A percentile compares a stretch with the other conserved stretches of the same genome.
These are phyloP conservation scores for Rhododendron ovatum DNA, from an alignment of 148 eudicot species.

Conservation along the genomic window DNA sequence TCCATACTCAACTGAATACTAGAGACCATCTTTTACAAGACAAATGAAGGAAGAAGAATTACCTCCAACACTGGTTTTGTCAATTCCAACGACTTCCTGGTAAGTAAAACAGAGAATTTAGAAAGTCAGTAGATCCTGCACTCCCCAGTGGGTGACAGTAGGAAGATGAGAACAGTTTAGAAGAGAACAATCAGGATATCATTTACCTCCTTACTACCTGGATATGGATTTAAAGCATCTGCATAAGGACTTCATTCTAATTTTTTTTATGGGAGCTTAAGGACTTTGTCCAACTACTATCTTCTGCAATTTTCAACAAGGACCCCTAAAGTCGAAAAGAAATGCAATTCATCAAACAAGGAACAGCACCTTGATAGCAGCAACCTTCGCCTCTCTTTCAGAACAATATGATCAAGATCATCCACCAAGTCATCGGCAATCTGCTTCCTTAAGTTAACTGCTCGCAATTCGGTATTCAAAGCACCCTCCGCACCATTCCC, in stretches of 20 bases:
- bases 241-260: not conserved
- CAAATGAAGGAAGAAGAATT: not conserved
- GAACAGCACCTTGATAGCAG: conserved; percentile 55
- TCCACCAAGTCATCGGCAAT: conserved; percentile 33
- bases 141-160: not conserved
- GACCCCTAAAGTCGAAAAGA: not conserved
- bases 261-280: not conserved
- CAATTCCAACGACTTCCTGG: conserved; percentile 19
- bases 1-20: not conserved
- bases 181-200: not conserved
- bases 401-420: conserved; percentile 50
- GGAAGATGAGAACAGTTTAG: not conserved
- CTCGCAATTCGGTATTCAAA: conserved; percentile 15
- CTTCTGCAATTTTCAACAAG: not conserved
- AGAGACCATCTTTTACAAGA: not conserved
- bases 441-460: conserved; percentile 25
- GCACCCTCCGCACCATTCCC: conserved; percentile 17
- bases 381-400: conserved; percentile 53
- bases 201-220: not conserved
- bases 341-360: conserved; percentile 1
- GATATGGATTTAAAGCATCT: not conserved
- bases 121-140: not conserved
- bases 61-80: conserved; percentile 16
- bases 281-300: not conserved
- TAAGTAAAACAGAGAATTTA: not conserved